Conservation (phyloP, 2,329 filamentous ascomycete species). For the Botrytis aclada region DNA sequence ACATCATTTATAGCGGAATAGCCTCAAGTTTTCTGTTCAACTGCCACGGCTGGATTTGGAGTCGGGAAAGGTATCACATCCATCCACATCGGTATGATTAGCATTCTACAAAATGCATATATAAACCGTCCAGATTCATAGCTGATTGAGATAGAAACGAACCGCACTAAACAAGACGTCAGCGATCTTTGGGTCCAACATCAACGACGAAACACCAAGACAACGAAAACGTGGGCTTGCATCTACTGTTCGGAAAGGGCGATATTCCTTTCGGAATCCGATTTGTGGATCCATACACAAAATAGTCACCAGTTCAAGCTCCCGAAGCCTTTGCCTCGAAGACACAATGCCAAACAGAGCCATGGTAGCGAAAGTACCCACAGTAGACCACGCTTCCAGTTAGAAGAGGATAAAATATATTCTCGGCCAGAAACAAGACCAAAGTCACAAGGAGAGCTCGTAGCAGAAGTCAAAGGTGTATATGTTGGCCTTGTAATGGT, state of each 20-base stretch:
- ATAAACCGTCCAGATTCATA: too few relatives aligned
- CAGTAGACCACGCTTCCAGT: too few relatives aligned
- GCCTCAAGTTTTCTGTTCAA: too few relatives aligned
- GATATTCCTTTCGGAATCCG: slow-evolving; percentile 19
- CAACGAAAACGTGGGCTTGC: slow-evolving; percentile 27
- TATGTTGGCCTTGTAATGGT: slow-evolving; percentile 83
- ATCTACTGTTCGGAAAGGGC: slow-evolving; percentile 17
- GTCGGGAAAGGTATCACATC: too few relatives aligned
- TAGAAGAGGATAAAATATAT: too few relatives aligned
- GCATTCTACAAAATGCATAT: too few relatives aligned
- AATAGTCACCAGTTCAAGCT: slow-evolving; percentile 23
- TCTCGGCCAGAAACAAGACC: slow-evolving; percentile 49
- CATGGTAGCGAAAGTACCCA: too few relatives aligned
- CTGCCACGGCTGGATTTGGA: too few relatives aligned
- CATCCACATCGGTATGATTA: too few relatives aligned
- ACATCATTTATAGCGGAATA: too few relatives aligned
- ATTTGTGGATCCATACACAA: slow-evolving; percentile 27
- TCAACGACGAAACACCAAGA: slow-evolving; percentile 25
- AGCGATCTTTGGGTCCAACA: slow-evolving; percentile 28
- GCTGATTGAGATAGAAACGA: not conserved
- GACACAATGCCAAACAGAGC: too few relatives aligned
- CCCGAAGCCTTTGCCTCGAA: too few relatives aligned
- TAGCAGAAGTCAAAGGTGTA: slow-evolving; percentile 47
- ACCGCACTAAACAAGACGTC: not conserved
- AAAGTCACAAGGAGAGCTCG: slow-evolving; percentile 33